A percentile compares a stretch with the other conserved stretches of the same genome.
phyloP scores from a whole-genome alignment of 1,139 yeast species.

The Taphrina deformans region DNA sequence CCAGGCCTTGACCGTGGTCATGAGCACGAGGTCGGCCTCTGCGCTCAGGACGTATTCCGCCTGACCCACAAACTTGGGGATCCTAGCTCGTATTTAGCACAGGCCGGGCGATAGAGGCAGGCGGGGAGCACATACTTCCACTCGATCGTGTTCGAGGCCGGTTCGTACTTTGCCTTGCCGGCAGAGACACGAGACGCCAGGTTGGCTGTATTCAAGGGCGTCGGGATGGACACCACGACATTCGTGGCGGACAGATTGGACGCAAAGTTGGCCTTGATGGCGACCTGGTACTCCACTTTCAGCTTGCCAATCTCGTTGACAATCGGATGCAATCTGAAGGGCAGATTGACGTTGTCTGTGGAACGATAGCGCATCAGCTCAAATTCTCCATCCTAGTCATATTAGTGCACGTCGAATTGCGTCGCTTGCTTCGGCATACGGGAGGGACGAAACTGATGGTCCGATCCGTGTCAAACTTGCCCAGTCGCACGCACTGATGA shows the following conservation, averaged over 20 bases:
- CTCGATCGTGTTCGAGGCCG: constrained; percentile 62
- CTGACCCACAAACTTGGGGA: constrained; percentile 66
- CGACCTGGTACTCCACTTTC: constrained; percentile 58
- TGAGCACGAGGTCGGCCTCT: constrained; percentile 51
- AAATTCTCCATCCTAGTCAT: constrained; percentile 72
- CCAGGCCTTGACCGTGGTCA: constrained; percentile 52
- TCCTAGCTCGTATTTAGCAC: constrained; percentile 38
- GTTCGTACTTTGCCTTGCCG: constrained; percentile 69
- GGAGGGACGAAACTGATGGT: constrained; percentile 80
- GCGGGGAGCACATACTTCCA: constrained; percentile 52
- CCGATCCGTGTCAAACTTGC: constrained; percentile 65
- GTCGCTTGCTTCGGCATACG: neutral
- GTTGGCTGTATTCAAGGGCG: constrained; percentile 63
- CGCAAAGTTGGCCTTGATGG: constrained; percentile 64
- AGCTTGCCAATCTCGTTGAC: constrained; percentile 56
- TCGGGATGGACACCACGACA: constrained; percentile 65
- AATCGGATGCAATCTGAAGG: constrained; percentile 67
- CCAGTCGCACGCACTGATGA: constrained; percentile 80
- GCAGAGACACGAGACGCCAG: constrained; percentile 51
- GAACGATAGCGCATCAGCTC: constrained; percentile 79
- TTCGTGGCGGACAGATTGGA: constrained; percentile 64
- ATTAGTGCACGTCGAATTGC: neutral
- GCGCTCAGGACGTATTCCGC: constrained; percentile 61
- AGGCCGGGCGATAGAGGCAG: neutral
- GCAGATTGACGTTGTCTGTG: constrained; percentile 62